Percentiles rank a stretch among this genome's conserved stretches.
These are phyloP conservation scores for Lepidium africanum DNA, from an alignment of 345 rosid species.

Conservation along the genomic window DNA sequence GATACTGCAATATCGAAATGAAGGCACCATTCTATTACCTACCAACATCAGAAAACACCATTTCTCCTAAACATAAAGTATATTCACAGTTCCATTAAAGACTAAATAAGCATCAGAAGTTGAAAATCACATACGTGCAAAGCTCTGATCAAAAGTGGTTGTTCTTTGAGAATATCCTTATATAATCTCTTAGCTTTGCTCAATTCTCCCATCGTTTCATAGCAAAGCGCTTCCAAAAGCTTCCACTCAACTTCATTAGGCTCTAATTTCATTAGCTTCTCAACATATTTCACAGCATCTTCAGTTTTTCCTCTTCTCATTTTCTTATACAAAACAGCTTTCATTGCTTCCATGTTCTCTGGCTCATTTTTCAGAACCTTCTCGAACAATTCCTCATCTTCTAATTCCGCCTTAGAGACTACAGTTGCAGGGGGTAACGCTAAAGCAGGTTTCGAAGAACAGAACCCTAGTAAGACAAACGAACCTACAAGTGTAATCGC, in stretches of 20 bases:
- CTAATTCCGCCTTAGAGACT: slow-evolving; percentile 31
- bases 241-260: slow-evolving; percentile 85
- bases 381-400: slow-evolving; percentile 52
- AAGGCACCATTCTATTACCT: neutral
- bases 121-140: slow-evolving; percentile 58
- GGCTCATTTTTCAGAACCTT: slow-evolving; percentile 65
- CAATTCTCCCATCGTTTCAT: slow-evolving; percentile 68
- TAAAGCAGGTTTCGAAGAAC: slow-evolving; percentile 34
- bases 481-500: slow-evolving; percentile 54
- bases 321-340: slow-evolving; percentile 58
- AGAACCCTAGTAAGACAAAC: slow-evolving; percentile 43
- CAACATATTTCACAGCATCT: slow-evolving; percentile 60
- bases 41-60: neutral
- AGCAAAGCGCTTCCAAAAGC: slow-evolving; percentile 80
- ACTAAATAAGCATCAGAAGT: neutral
- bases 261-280: slow-evolving; percentile 53
- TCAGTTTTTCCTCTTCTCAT: slow-evolving; percentile 64
- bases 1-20: neutral
- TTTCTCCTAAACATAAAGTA: neutral
- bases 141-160: slow-evolving; percentile 78
- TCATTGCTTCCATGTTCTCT: slow-evolving; percentile 58
- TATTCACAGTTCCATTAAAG: neutral
- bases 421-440: slow-evolving; percentile 34
- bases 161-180: slow-evolving; percentile 53
- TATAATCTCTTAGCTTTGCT: slow-evolving; percentile 58